Percentiles rank a stretch among this genome's conserved stretches.
These are phyloP conservation scores for Hymenoscyphus albidus DNA, from an alignment of 2,329 filamentous ascomycete genomes.

Conservation along the genomic window DNA sequence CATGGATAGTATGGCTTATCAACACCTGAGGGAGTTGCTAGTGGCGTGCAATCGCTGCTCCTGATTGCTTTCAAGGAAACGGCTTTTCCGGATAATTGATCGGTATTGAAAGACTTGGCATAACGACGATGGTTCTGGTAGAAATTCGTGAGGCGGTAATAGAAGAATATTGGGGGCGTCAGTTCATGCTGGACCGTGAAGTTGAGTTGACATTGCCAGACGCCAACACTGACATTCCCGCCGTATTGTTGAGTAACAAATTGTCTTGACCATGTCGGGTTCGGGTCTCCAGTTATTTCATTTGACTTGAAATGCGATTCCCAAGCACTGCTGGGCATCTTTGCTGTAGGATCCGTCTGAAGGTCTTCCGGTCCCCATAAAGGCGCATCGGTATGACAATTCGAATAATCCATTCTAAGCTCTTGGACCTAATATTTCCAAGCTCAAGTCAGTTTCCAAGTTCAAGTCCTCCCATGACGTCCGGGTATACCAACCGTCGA, in stretches of 20 bases:
- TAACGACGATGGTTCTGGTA: slow-evolving; percentile 99
- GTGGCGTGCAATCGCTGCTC: slow-evolving; percentile 69
- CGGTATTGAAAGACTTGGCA: slow-evolving; percentile 79
- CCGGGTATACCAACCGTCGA: slow-evolving; percentile 54
- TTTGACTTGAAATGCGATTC: slow-evolving; percentile 64
- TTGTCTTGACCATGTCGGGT: slow-evolving; percentile 24
- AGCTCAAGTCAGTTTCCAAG: background rate
- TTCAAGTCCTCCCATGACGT: background rate
- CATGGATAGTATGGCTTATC: slow-evolving; percentile 84
- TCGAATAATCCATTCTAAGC: slow-evolving; percentile 83
- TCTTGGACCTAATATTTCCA: slow-evolving; percentile 69
- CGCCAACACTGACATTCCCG: slow-evolving; percentile 33
- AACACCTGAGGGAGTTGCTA: slow-evolving; percentile 52
- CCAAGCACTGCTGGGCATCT: slow-evolving; percentile 46
- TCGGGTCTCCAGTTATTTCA: slow-evolving; percentile 19
- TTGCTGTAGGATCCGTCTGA: slow-evolving; percentile 12
- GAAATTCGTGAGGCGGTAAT: slow-evolving; percentile 95
- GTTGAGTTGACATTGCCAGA: slow-evolving; percentile 62
- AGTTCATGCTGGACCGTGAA: slow-evolving; percentile 80
- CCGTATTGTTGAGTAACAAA: slow-evolving; percentile 30
- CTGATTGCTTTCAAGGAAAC: slow-evolving; percentile 59
- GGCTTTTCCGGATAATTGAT: slow-evolving; percentile 74
- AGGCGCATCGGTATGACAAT: slow-evolving; percentile 61
- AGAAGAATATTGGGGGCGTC: slow-evolving; percentile 79
- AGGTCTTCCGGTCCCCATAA: slow-evolving; percentile 34